These are phyloP conservation scores for Schizosaccharomyces japonicus DNA, from an alignment of 805 yeast genomes.

Conservation along the genomic window DNA sequence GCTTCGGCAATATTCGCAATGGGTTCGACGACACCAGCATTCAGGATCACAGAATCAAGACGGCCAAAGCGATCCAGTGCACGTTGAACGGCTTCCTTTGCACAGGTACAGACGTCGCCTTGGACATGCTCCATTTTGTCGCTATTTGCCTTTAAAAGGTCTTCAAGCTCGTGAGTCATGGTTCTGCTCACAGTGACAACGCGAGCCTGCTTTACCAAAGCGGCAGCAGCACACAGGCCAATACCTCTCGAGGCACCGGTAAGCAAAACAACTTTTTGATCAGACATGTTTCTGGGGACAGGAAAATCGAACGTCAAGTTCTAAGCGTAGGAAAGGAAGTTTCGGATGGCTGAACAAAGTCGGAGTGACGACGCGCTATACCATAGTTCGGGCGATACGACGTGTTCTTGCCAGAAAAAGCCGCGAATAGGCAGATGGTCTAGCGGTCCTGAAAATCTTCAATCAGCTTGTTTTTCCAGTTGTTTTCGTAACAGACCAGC, in stretches of 20 bases:
- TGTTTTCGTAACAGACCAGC: too few species aligned
- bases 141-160: conserved; percentile 8
- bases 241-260: conserved; percentile 23
- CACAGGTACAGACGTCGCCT: conserved; percentile 11
- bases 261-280: conserved; percentile 6
- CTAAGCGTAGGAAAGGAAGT: too few species aligned
- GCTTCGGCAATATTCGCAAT: conserved; percentile 34
- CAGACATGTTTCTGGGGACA: too few species aligned
- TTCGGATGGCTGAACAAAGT: too few species aligned
- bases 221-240: conserved; percentile 50
- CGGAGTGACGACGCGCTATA: too few species aligned
- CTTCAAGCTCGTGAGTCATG: background rate
- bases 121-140: conserved; percentile 7
- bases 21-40: conserved; percentile 63
- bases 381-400: too few species aligned
- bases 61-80: conserved; percentile 27
- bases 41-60: conserved; percentile 32
- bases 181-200: conserved; percentile 59
- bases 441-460: too few species aligned
- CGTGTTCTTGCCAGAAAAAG: too few species aligned
- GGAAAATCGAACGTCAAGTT: too few species aligned
- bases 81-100: conserved; percentile 19
- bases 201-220: conserved; percentile 21
- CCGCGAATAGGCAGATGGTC: too few species aligned
- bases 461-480: too few species aligned